Base-by-base conservation (phyloP, 176 grass and related monocot genomes). In the Avena insularis region DNA sequence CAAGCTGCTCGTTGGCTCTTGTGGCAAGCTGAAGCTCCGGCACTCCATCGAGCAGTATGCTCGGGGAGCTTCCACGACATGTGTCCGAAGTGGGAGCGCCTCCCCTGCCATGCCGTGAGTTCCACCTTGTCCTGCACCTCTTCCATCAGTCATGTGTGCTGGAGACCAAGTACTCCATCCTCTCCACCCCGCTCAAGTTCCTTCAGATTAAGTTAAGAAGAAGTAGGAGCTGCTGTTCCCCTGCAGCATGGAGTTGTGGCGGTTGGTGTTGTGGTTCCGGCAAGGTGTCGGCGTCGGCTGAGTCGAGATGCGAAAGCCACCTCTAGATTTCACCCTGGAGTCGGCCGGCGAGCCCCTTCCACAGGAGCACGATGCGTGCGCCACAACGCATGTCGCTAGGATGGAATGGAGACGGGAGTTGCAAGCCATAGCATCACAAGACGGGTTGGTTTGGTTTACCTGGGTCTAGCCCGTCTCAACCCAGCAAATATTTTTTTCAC, bases 41-140 rank as follows among this genome's bases (percentile, higher is more conserved):
- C 14, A 21, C 45, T 29, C 89, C 65, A 17, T 79, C 63, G 77
- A 84, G 36, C 68, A 71, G 53, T 15, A 83, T 85, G 56, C 82
- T 92, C 21, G 59, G 79, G 47, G 2, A 71, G 83, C 72, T 92
- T 92, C 55, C 83, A 92, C 8, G 83, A 92, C 54, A 0, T 92
- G 19, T 75, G 66, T 53, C 83, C 90, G 2, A 79, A 29, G 65
- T 66, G 47, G 4, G 40, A 25, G 33, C 17, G 31, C 8, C 27
- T 29, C 10, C 33, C 9, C 11, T 15, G 40, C 17, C 40, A 65
- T 13, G 0, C 3, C 1, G 12, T 12, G 14, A 72, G 21, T 76
- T 92, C 80, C 84, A 54, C 8, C 91, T 89, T 47, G 40, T 92
- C 4, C 75, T 89, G 86, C 84, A 23, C 23, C 23, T 23, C 23